These are phyloP conservation scores for Davidsoniella virescens DNA, from an alignment of 2,329 filamentous ascomycete species.

Conservation along the genomic window DNA sequence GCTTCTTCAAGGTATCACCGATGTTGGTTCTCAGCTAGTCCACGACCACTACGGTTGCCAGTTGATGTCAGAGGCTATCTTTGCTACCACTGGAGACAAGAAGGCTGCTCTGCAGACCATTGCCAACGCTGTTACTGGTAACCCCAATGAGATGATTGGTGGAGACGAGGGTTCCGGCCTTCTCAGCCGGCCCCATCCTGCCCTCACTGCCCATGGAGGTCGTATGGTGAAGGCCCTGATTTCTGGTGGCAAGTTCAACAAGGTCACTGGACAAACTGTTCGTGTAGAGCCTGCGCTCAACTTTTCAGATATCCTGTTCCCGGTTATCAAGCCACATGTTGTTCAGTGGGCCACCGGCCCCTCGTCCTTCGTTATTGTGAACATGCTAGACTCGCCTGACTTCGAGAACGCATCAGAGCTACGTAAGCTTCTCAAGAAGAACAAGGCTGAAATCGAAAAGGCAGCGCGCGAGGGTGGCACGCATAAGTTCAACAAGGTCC, in stretches of 20 bases:
- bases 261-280: constrained; percentile 50
- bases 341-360: constrained; percentile 73
- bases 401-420: constrained; percentile 54
- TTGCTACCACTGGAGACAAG: constrained; percentile 63
- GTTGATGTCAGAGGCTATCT: constrained; percentile 66
- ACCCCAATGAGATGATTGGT: constrained; percentile 25
- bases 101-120: constrained; percentile 54
- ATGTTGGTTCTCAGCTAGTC: constrained; percentile 51
- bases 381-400: constrained; percentile 57
- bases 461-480: constrained; percentile 44
- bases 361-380: constrained; percentile 74
- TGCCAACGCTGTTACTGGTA: constrained; percentile 43
- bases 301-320: constrained; percentile 72
- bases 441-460: constrained; percentile 53
- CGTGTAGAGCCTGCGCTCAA: constrained; percentile 59
- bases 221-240: constrained; percentile 86
- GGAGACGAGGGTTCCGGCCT: constrained; percentile 20
- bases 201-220: constrained; percentile 46
- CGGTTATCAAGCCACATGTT: constrained; percentile 57
- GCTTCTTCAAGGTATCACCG: constrained; percentile 56
- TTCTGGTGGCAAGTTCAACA: constrained; percentile 75
- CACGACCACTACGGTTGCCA: constrained; percentile 72
- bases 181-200: constrained; percentile 35
- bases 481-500: constrained; percentile 35
- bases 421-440: constrained; percentile 52